Evolutionary conservation across 164 flowering plant genomes (phyloP).

Genomic region (Chimonanthus praecox): DNA sequence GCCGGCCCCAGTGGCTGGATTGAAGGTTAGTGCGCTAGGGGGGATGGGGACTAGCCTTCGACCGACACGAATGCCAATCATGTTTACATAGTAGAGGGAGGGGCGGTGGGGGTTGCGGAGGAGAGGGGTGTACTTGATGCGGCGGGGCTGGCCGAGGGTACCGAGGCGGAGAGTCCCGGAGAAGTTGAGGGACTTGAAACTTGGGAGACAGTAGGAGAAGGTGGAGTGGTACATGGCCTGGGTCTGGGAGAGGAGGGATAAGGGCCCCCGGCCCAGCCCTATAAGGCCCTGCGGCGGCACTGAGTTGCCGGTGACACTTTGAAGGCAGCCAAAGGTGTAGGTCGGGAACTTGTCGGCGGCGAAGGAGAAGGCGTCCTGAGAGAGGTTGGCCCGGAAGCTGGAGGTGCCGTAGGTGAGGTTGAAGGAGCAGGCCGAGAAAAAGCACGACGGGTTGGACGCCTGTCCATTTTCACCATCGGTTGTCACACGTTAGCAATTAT

Average conservation of each 20-base stretch:
- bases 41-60: slow-evolving; percentile 52
- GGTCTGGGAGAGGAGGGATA: slow-evolving; percentile 68
- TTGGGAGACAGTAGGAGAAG: slow-evolving; percentile 91
- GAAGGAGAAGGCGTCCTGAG: slow-evolving; percentile 57
- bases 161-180: slow-evolving; percentile 80
- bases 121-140: slow-evolving; percentile 68
- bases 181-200: slow-evolving; percentile 55
- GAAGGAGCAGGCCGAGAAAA: slow-evolving; percentile 42
- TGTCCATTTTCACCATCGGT: too few relatives aligned
- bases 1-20: slow-evolving; percentile 82
- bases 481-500: too few relatives aligned
- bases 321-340: slow-evolving; percentile 80
- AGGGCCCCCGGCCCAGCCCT: slow-evolving; percentile 87
- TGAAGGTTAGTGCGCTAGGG: slow-evolving; percentile 49
- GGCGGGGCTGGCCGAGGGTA: slow-evolving; percentile 55
- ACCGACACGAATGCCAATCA: slow-evolving; percentile 60
- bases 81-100: slow-evolving; percentile 73
- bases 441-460: slow-evolving; percentile 48
- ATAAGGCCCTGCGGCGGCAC: slow-evolving; percentile 76
- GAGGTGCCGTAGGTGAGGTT: slow-evolving; percentile 82
- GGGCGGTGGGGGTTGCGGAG: slow-evolving; percentile 73
- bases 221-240: slow-evolving; percentile 61
- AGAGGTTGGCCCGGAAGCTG: slow-evolving; percentile 46
- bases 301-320: slow-evolving; percentile 49
- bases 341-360: slow-evolving; percentile 50